A percentile compares a stretch with the other conserved stretches of the same genome.
Evolutionary conservation across 192 early-diverging fungal genomes (phyloP).

Genomic region (Linnemannia zychae): DNA sequence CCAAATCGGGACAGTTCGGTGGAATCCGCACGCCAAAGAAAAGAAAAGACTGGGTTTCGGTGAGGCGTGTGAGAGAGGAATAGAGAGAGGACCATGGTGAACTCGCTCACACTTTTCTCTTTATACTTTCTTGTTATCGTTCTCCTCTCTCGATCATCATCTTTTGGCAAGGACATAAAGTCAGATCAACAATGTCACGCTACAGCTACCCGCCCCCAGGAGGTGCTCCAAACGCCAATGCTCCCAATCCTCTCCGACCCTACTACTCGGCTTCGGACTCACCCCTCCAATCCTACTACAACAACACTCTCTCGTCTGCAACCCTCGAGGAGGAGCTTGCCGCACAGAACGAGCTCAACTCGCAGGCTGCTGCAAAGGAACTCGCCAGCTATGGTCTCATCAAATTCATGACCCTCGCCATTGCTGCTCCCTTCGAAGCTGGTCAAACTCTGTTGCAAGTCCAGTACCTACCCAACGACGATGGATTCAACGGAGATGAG

Average conservation of each 20-base stretch:
- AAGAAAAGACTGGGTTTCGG: constrained; percentile 1
- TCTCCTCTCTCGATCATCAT: neutral
- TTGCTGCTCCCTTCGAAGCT: constrained; percentile 76
- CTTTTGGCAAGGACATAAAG: neutral
- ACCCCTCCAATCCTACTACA: constrained; percentile 52
- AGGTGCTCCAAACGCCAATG: constrained; percentile 44
- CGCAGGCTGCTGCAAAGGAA: constrained; percentile 69
- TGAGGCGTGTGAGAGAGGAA: neutral
- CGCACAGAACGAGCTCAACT: constrained; percentile 52
- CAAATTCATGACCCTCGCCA: constrained; percentile 72
- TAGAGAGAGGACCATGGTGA: neutral
- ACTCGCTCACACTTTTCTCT: neutral
- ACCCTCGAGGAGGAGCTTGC: constrained; percentile 48
- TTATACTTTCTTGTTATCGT: neutral
- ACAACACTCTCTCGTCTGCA: constrained; percentile 43
- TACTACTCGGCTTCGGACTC: constrained; percentile 52
- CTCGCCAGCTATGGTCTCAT: constrained; percentile 74
- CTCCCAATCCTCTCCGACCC: constrained; percentile 44
- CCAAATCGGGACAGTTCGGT: constrained; percentile 17
- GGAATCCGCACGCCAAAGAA: neutral
- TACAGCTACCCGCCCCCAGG: constrained; percentile 50
- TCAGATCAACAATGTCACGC: constrained; percentile 26
- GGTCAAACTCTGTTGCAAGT: constrained; percentile 84
- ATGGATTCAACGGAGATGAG: constrained; percentile 58
- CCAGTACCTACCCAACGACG: constrained; percentile 77